These are phyloP conservation scores for Penicillium roqueforti DNA, from an alignment of 495 filamentous ascomycete genomes.

Conservation along the genomic window DNA sequence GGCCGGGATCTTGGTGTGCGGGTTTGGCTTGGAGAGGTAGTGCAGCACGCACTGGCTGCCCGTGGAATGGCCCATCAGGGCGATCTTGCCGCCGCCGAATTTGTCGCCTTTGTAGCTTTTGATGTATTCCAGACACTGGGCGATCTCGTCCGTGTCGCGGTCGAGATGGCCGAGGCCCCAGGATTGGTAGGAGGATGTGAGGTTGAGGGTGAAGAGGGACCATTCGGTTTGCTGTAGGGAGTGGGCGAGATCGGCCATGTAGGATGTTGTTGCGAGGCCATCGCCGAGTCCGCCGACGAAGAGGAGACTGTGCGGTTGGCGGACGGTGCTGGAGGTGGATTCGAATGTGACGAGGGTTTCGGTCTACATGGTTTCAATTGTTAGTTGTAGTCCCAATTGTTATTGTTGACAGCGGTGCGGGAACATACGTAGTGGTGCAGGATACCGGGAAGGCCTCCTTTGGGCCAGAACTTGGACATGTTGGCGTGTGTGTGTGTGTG, in stretches of 20 bases:
- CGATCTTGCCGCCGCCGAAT: constrained; percentile 52
- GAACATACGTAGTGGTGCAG: constrained; percentile 52
- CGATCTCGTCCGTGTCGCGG: constrained; percentile 71
- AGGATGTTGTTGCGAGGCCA: constrained; percentile 65
- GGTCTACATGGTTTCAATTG: constrained; percentile 26
- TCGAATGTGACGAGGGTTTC: constrained; percentile 47
- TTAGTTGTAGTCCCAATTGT: background rate
- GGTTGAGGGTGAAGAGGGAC: constrained; percentile 57
- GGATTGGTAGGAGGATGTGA: constrained; percentile 61
- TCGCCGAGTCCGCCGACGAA: constrained; percentile 82
- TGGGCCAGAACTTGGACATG: constrained; percentile 51
- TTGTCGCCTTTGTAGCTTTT: constrained; percentile 37
- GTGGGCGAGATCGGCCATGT: constrained; percentile 49
- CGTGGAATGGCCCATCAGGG: constrained; percentile 80
- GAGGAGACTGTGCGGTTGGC: constrained; percentile 62
- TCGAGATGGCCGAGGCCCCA: constrained; percentile 68
- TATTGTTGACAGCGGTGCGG: background rate
- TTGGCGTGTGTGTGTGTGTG: constrained; percentile 3
- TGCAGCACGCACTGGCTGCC: constrained; percentile 82
- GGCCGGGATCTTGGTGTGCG: constrained; percentile 23
- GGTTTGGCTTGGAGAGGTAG: constrained; percentile 50
- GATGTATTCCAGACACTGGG: constrained; percentile 67
- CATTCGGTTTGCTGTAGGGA: constrained; percentile 56
- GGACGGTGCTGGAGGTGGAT: constrained; percentile 29
- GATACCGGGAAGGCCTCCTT: constrained; percentile 47